These are phyloP conservation scores for Inonotus hispidus DNA, from an alignment of 1,284 basidiomycete species.

Conservation along the genomic window DNA sequence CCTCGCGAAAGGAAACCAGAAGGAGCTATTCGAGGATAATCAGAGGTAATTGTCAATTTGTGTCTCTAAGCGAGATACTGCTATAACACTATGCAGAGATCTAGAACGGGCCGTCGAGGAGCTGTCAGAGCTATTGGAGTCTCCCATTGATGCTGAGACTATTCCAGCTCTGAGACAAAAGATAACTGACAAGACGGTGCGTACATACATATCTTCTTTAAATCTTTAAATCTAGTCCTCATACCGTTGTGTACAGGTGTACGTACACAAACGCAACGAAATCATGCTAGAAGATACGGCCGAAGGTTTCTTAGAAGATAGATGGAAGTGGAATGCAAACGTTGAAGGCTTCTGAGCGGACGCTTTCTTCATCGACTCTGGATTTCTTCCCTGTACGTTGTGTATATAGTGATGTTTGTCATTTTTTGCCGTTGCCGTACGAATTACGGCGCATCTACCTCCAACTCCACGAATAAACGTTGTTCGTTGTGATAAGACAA, in stretches of 20 bases:
- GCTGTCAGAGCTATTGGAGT: conserved; percentile 87
- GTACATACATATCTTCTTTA: conserved; percentile 23
- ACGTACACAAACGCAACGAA: conserved; percentile 93
- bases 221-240: neutral
- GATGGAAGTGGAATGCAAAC: conserved; percentile 70
- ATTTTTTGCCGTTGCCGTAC: neutral
- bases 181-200: conserved; percentile 89
- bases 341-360: conserved; percentile 51
- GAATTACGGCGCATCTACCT: neutral
- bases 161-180: conserved; percentile 84
- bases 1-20: conserved; percentile 82
- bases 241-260: conserved; percentile 54
- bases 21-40: conserved; percentile 96
- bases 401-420: conserved; percentile 3
- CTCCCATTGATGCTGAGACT: conserved; percentile 80
- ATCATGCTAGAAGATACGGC: conserved; percentile 95
- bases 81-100: conserved; percentile 50
- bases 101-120: conserved; percentile 94
- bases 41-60: conserved; percentile 56
- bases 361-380: neutral
- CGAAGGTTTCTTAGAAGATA: conserved; percentile 81
- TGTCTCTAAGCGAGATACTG: neutral
- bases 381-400: neutral
- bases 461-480: too few relatives aligned
- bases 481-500: neutral